Base-by-base conservation (phyloP, 352 stramenopile genomes). In the Thraustochytrium sp. region DNA sequence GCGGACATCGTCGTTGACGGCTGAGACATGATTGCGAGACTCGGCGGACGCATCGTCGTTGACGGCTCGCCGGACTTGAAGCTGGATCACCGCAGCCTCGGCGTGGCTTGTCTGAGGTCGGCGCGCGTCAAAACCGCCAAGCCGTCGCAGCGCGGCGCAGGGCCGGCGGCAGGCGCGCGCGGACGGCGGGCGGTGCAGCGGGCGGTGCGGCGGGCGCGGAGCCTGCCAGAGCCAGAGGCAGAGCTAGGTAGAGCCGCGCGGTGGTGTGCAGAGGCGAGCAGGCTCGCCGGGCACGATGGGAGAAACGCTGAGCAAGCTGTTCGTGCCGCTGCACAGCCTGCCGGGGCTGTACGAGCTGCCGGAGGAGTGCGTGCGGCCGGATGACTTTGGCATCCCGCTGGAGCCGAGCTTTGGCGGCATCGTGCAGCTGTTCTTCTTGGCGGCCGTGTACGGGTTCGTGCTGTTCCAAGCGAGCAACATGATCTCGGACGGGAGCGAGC, bases 401-500 rank as follows among this genome's bases (percentile, higher is more conserved):
- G 31, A 64, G 9, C 44, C 68, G 11, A 80, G 44, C 18, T 80
- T 80, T 42, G 68, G 68, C 16, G 68, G 68, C 44, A 68, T 80
- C 23, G 53, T 80, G 48, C 68, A 80, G 53, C 68, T 80, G 11
- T 4, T 72, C 23, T 80, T 98, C 89, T 91, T 99, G 3, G 94
- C 97, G 74, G 85, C 93, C 31, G 93, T 96, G 23, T 99, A 99
- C 88, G 95, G 92, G 68, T 98, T 97, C 87, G 92, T 98, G 84
- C 92, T 99, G 46, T 98, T 96, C 88, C 94, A 96, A 86, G 92
- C 94, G 54, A 96, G 93, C 63, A 98, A 98, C 89, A 89, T 99
- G 84, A 99, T 99, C 88, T 97, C 94, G 29, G 95, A 99, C 89
- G 97, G 97, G 86, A 98, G 93, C 51, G 97, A 99, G 88, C 91